A percentile compares a stretch with the other conserved stretches of the same genome.
Conservation (phyloP, 2,329 filamentous ascomycete genomes). For the Alternaria brassicae region DNA sequence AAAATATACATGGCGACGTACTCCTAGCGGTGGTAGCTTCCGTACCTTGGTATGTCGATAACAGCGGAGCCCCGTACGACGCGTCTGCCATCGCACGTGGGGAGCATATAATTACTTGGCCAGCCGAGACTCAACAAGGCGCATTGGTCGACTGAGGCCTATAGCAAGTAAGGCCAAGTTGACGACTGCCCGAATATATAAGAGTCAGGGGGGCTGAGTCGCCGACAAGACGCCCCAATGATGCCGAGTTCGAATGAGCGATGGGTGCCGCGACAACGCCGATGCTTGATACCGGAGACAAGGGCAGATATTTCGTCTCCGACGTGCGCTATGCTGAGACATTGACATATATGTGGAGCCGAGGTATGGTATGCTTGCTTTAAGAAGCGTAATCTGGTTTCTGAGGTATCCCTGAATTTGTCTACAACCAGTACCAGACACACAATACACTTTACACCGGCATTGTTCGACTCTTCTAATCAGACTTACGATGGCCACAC, state of each 20-base stretch:
- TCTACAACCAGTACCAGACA: not conserved
- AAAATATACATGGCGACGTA: not conserved
- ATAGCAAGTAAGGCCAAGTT: not conserved
- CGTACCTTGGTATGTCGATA: not conserved
- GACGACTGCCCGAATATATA: not conserved
- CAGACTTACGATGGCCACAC: conserved; percentile 10
- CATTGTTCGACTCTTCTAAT: not conserved
- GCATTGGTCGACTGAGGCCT: not conserved
- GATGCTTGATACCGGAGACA: conserved; percentile 7
- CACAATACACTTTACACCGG: not conserved
- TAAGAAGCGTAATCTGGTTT: not conserved
- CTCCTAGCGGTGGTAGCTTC: not conserved
- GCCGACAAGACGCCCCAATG: conserved; percentile 5
- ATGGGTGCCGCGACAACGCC: conserved; percentile 1
- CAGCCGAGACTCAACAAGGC: not conserved
- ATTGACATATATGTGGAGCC: not conserved
- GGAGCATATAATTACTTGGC: not conserved
- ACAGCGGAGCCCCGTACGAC: conserved; percentile 1
- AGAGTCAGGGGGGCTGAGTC: conserved; percentile 7
- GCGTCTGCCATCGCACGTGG: not conserved
- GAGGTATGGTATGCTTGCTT: not conserved
- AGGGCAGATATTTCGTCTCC: not conserved
- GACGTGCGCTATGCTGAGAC: not conserved
- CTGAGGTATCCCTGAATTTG: not conserved
- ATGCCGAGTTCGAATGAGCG: conserved; percentile 5